phyloP scores from a whole-genome alignment of 1,284 basidiomycete genomes.

The Neonothopanus nambi region DNA sequence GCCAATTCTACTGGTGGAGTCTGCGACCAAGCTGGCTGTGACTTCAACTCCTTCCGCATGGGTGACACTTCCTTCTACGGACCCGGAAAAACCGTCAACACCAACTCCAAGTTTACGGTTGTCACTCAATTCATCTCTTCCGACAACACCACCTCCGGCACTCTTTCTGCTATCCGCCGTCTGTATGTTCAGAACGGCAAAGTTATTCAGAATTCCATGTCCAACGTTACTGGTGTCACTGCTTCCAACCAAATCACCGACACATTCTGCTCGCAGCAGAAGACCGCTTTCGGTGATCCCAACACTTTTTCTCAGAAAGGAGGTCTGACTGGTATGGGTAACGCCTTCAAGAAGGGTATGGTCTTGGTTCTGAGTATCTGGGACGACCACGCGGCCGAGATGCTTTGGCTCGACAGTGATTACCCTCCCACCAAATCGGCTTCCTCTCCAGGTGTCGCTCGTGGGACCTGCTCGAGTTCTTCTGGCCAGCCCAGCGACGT shows the following conservation, averaged over 20 bases:
- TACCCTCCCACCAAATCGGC: conserved; percentile 38
- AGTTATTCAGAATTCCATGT: conserved; percentile 41
- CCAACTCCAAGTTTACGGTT: conserved; percentile 38
- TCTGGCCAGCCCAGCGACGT: conserved; percentile 39
- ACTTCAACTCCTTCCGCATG: conserved; percentile 51
- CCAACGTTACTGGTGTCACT: conserved; percentile 36
- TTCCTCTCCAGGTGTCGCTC: conserved; percentile 38
- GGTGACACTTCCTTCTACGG: conserved; percentile 43
- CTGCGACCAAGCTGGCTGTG: conserved; percentile 45
- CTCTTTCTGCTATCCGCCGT: conserved; percentile 45
- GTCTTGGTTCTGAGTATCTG: conserved; percentile 41
- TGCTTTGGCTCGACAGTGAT: conserved; percentile 50
- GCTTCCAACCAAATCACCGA: conserved; percentile 27
- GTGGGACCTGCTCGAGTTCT: conserved; percentile 43
- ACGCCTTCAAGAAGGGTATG: conserved; percentile 35
- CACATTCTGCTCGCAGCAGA: conserved; percentile 1
- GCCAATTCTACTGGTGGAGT: conserved; percentile 30
- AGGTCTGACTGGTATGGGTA: conserved; percentile 40
- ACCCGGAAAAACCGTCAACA: conserved; percentile 35
- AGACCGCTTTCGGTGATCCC: too few species aligned
- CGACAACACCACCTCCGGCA: conserved; percentile 39
- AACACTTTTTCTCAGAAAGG: conserved; percentile 44
- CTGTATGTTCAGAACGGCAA: conserved; percentile 45
- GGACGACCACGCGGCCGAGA: conserved; percentile 38
- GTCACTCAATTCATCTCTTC: conserved; percentile 47